Evolutionary conservation across 495 filamentous ascomycete genomes (phyloP).

Genomic region (Thermothielavioides terrestris): DNA sequence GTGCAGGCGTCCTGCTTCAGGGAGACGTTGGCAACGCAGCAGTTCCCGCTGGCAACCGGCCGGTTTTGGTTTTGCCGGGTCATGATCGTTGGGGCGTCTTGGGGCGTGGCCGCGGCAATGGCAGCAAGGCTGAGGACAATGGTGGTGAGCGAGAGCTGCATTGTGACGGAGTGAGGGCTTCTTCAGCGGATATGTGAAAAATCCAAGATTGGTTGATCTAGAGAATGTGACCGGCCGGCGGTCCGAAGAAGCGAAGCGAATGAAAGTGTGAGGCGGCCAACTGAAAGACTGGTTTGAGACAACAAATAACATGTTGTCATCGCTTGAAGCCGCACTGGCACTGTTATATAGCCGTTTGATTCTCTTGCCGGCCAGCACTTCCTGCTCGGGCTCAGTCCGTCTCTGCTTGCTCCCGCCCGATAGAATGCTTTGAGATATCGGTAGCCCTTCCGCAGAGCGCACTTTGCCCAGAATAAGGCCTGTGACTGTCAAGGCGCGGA

Average conservation of each 20-base stretch:
- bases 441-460: background rate
- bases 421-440: background rate
- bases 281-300: constrained; percentile 13
- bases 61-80: constrained; percentile 24
- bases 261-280: background rate
- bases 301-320: background rate
- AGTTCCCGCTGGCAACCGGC: constrained; percentile 21
- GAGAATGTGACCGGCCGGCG: constrained; percentile 10
- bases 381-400: too few relatives aligned
- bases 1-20: constrained; percentile 29
- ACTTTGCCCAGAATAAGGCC: background rate
- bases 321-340: too few relatives aligned
- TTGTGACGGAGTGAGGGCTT: constrained; percentile 11
- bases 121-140: constrained; percentile 16
- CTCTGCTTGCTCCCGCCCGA: too few relatives aligned
- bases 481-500: too few relatives aligned
- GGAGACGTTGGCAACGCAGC: constrained; percentile 26
- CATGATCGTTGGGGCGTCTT: constrained; percentile 8
- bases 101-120: constrained; percentile 10
- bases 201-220: background rate
- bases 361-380: too few relatives aligned
- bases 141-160: constrained; percentile 17
- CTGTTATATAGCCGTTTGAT: too few relatives aligned
- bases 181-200: too few relatives aligned
- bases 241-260: constrained; percentile 5